Evolutionary conservation across 2,329 filamentous ascomycete species (phyloP).

Genomic region (Graphilbum sp.): DNA sequence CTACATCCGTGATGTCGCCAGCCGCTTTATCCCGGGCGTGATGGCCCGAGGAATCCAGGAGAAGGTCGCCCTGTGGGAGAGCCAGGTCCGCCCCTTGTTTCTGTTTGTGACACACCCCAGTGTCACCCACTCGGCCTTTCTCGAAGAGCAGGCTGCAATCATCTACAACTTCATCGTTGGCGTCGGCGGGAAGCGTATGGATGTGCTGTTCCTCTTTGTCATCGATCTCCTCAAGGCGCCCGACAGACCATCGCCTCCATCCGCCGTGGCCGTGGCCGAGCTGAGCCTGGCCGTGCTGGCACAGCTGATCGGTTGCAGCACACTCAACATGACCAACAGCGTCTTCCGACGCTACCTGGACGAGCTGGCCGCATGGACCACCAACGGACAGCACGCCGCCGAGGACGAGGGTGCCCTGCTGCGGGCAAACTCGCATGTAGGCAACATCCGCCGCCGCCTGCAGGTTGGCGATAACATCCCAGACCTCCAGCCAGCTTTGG

Average conservation of each 20-base stretch:
- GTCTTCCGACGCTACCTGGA: neutral
- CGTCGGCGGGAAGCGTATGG: neutral
- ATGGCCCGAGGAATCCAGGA: neutral
- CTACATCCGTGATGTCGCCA: neutral
- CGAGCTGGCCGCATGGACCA: too few species aligned
- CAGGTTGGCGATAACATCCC: neutral
- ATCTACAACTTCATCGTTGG: neutral
- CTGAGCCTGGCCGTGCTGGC: neutral
- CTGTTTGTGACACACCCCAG: neutral
- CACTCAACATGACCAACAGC: neutral
- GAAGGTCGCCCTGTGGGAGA: neutral
- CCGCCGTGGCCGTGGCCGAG: neutral
- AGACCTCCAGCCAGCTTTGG: neutral
- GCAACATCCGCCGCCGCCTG: neutral
- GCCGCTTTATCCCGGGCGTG: neutral
- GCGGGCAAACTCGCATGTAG: too few species aligned
- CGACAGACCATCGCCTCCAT: too few species aligned
- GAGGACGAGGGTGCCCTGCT: too few species aligned
- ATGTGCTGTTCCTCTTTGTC: neutral
- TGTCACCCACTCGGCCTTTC: neutral
- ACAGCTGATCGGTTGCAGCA: neutral
- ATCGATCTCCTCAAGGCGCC: neutral
- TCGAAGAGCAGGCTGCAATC: neutral
- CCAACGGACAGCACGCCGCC: too few species aligned
- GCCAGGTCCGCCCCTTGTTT: neutral